Percentiles rank a stretch among this genome's conserved stretches.
Conservation (phyloP, 352 stramenopile species). For the Pythium vanterpoolii region DNA sequence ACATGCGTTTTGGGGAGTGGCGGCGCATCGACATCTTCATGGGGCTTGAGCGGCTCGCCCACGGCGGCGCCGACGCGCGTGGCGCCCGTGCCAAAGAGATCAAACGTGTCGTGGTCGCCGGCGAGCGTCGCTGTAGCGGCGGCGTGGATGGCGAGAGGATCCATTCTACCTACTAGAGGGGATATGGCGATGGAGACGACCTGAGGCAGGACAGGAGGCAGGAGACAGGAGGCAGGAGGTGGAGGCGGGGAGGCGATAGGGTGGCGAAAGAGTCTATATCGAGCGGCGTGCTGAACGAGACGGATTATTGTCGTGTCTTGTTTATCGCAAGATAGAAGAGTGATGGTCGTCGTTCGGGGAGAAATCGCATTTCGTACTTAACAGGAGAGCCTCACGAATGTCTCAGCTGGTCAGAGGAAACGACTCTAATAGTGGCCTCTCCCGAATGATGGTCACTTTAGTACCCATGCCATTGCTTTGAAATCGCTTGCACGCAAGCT, state of each 20-base stretch:
- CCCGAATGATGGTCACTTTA: constrained; percentile 13
- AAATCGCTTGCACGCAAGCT: constrained; percentile 10
- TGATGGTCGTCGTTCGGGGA: background rate
- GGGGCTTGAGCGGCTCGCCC: background rate
- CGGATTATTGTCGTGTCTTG: background rate
- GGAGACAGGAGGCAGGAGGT: background rate
- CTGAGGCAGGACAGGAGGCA: background rate
- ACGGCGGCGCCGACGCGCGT: background rate
- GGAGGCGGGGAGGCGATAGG: no score
- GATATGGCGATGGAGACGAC: background rate
- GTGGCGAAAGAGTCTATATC: background rate
- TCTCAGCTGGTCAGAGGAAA: background rate
- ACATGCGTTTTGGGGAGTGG: background rate
- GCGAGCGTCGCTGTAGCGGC: background rate
- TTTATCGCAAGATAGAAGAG: background rate
- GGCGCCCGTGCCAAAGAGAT: constrained; percentile 16
- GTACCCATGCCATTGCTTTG: background rate
- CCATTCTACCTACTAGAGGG: background rate
- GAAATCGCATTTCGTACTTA: constrained; percentile 10
- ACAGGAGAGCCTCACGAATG: background rate
- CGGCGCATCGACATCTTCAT: background rate
- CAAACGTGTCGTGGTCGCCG: constrained; percentile 11
- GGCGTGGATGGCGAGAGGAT: background rate
- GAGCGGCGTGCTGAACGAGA: background rate
- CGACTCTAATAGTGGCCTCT: constrained; percentile 4